Percentiles rank a stretch among this genome's conserved stretches.
Conservation (phyloP, 1,284 basidiomycete species). For the Xerocomus nothofagi region DNA sequence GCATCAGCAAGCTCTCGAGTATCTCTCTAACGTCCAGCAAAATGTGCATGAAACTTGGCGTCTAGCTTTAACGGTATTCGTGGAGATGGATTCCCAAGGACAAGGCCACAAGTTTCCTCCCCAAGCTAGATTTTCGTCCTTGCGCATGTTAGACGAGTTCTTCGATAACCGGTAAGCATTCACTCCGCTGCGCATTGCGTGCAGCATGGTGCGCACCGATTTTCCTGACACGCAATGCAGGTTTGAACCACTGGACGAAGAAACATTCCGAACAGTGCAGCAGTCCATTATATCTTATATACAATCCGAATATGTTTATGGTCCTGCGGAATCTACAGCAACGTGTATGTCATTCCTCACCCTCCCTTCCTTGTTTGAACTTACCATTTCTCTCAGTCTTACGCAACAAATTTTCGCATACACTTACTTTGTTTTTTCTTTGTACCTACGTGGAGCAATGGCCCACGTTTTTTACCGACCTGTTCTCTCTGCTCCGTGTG, state of each 20-base stretch:
- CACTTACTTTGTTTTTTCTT: constrained; percentile 93
- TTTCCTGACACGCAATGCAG: constrained; percentile 39
- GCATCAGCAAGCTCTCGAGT: constrained; percentile 81
- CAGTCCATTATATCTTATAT: constrained; percentile 74
- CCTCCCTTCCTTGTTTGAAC: constrained; percentile 5
- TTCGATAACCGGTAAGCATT: constrained; percentile 76
- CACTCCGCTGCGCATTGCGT: constrained; percentile 1
- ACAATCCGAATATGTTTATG: constrained; percentile 76
- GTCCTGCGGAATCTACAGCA: constrained; percentile 71
- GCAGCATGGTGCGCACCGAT: background rate
- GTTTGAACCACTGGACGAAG: constrained; percentile 67
- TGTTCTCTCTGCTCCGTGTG: constrained; percentile 74
- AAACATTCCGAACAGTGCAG: constrained; percentile 68
- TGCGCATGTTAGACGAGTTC: constrained; percentile 85
- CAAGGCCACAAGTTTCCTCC: constrained; percentile 59
- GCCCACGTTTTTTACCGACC: constrained; percentile 78
- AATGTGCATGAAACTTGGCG: constrained; percentile 78
- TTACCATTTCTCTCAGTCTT: constrained; percentile 52
- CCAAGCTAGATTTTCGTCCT: constrained; percentile 81
- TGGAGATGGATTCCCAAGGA: constrained; percentile 58
- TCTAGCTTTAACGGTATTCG: constrained; percentile 73
- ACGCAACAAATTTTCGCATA: constrained; percentile 98
- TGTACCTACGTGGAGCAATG: constrained; percentile 85
- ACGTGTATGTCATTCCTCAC: constrained; percentile 55
- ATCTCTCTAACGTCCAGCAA: constrained; percentile 75